A percentile compares a stretch with the other conserved stretches of the same genome.
Conservation (phyloP, 805 yeast genomes). For the Wickerhamomyces xylosicus region DNA sequence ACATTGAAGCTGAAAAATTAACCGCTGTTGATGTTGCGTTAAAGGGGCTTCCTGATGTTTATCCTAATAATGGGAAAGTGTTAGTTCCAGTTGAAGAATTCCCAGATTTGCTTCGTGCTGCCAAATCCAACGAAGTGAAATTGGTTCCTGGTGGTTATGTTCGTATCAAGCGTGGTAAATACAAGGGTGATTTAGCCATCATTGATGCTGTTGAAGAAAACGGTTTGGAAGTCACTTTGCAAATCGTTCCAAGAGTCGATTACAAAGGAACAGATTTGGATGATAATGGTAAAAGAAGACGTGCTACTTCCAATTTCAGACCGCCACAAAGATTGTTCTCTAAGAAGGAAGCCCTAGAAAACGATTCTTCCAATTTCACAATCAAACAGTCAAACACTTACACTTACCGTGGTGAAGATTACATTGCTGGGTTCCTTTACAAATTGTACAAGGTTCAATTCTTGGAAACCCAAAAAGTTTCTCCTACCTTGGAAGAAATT, state of each 20-base stretch:
- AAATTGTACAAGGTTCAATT: constrained; percentile 81
- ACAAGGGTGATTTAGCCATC: constrained; percentile 86
- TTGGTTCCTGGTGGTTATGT: constrained; percentile 89
- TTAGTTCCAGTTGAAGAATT: constrained; percentile 93
- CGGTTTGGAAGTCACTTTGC: constrained; percentile 90
- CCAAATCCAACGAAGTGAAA: constrained; percentile 78
- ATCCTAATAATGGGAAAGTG: constrained; percentile 50
- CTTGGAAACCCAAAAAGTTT: constrained; percentile 71
- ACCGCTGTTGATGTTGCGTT: constrained; percentile 87
- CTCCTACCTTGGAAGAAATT: constrained; percentile 82
- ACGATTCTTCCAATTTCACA: constrained; percentile 66
- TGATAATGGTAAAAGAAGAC: constrained; percentile 40
- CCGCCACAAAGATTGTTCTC: constrained; percentile 83
- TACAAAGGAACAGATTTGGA: constrained; percentile 67
- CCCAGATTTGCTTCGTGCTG: constrained; percentile 86
- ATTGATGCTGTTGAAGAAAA: constrained; percentile 91
- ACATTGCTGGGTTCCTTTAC: constrained; percentile 75
- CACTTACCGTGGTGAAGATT: constrained; percentile 79
- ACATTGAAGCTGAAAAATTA: constrained; percentile 88
- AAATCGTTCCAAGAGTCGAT: constrained; percentile 87
- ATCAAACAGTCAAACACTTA: constrained; percentile 57
- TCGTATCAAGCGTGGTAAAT: constrained; percentile 81
- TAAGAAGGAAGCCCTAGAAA: constrained; percentile 79
- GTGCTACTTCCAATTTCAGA: constrained; percentile 50
- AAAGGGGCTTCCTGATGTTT: constrained; percentile 83